These are phyloP conservation scores for Penicillium waksmanii DNA, from an alignment of 495 filamentous ascomycete genomes.

Conservation along the genomic window DNA sequence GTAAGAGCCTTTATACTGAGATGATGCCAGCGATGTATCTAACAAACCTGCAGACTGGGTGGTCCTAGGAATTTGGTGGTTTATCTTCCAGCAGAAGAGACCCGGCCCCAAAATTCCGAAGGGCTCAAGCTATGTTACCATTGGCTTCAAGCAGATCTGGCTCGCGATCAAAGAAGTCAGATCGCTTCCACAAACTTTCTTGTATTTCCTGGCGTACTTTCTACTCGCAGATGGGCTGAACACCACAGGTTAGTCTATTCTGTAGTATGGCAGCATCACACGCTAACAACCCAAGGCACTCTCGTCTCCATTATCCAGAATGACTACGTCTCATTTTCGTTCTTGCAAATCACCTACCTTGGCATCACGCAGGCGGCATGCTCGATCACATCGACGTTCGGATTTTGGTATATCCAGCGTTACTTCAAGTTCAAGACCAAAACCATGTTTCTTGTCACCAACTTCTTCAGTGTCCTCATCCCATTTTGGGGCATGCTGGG, in stretches of 20 bases:
- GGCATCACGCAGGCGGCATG: constrained; percentile 49
- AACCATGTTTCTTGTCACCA: constrained; percentile 53
- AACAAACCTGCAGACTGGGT: constrained; percentile 42
- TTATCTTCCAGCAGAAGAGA: constrained; percentile 53
- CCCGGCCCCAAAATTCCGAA: constrained; percentile 50
- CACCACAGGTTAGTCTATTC: constrained; percentile 43
- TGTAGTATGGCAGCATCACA: background rate
- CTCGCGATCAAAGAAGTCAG: constrained; percentile 46
- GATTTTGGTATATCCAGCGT: constrained; percentile 56
- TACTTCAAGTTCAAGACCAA: constrained; percentile 54
- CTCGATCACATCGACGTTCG: constrained; percentile 50
- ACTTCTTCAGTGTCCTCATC: constrained; percentile 53
- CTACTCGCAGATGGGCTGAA: constrained; percentile 55
- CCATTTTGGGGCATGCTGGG: constrained; percentile 57
- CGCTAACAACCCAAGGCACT: constrained; percentile 33
- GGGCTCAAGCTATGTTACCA: constrained; percentile 49
- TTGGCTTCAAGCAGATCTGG: constrained; percentile 53
- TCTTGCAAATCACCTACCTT: constrained; percentile 54
- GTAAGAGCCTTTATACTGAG: constrained; percentile 14
- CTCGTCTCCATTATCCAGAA: constrained; percentile 53
- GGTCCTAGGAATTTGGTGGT: constrained; percentile 55
- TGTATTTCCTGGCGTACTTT: constrained; percentile 53
- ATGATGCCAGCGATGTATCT: background rate
- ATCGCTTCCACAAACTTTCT: constrained; percentile 48
- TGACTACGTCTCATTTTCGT: constrained; percentile 50